Percentiles rank a stretch among this genome's conserved stretches.
Conservation (phyloP, 345 rosid genomes). For the Geranium brycei region DNA sequence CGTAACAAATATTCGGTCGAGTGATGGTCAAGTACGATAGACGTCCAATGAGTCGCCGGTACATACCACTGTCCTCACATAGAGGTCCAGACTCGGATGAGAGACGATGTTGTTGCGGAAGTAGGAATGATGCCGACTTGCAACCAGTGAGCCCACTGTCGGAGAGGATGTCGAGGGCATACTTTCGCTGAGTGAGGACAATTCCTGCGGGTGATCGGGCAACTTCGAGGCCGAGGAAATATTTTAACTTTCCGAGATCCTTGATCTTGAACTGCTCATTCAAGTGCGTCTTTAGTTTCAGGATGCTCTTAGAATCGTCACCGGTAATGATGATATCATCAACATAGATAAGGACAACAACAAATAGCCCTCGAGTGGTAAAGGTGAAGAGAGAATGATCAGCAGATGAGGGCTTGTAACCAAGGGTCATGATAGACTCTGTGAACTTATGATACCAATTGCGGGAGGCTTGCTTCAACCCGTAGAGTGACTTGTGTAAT, state of each 20-base stretch:
- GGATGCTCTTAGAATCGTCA: not conserved
- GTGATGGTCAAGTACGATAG: not conserved
- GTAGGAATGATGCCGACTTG: not conserved
- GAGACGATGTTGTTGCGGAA: too few relatives aligned
- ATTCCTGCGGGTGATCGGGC: too few relatives aligned
- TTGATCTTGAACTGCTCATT: not conserved
- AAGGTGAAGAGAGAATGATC: not conserved
- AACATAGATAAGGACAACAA: not conserved
- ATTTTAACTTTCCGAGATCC: not conserved
- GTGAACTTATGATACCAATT: not conserved
- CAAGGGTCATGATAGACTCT: not conserved
- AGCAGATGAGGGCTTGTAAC: not conserved
- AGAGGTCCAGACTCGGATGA: not conserved
- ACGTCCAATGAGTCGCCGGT: not conserved
- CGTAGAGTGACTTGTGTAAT: too few relatives aligned
- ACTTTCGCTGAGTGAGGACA: too few relatives aligned
- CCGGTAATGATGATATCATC: not conserved
- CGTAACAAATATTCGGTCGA: not conserved
- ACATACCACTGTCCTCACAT: not conserved
- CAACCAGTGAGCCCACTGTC: not conserved
- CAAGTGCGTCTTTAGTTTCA: not conserved
- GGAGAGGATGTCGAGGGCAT: too few relatives aligned
- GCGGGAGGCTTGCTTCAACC: not conserved
- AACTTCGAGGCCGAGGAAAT: not conserved
- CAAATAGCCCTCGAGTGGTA: not conserved